Conservation (phyloP, 495 filamentous ascomycete species). For the Margaritispora aquatica region DNA sequence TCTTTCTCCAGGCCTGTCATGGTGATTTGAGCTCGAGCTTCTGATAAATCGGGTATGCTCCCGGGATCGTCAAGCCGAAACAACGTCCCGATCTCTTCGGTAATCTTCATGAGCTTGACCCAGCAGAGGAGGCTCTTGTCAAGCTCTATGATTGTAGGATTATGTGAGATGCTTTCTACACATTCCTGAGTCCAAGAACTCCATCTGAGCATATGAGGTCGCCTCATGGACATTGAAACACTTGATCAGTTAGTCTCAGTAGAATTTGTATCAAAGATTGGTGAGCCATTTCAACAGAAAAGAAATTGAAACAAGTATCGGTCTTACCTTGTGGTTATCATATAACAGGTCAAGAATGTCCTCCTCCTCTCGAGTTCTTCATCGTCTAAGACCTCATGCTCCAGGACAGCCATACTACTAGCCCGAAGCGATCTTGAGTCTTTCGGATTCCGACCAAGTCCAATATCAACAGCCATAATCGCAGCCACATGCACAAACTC, state of each 20-base stretch:
- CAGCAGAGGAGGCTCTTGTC: conserved; percentile 39
- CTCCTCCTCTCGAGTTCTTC: conserved; percentile 37
- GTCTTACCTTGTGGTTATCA: conserved; percentile 38
- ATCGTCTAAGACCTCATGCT: conserved; percentile 27
- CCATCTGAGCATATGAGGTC: conserved; percentile 44
- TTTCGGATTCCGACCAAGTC: conserved; percentile 30
- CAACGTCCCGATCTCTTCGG: conserved; percentile 40
- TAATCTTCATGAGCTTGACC: conserved; percentile 41
- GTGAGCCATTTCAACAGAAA: neutral
- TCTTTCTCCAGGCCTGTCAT: conserved; percentile 42
- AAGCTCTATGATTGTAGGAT: conserved; percentile 25
- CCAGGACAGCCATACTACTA: conserved; percentile 24
- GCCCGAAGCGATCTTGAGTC: conserved; percentile 27
- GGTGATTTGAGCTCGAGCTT: conserved; percentile 39
- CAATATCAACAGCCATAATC: conserved; percentile 49
- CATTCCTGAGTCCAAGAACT: conserved; percentile 45
- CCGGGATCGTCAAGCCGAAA: conserved; percentile 47
- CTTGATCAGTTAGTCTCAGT: conserved; percentile 16
- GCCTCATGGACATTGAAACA: conserved; percentile 43
- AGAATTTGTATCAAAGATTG: neutral
- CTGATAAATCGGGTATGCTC: conserved; percentile 34
- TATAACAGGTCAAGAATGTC: conserved; percentile 41
- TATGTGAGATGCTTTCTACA: conserved; percentile 32
- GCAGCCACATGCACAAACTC: conserved; percentile 49
- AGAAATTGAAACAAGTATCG: neutral